Conservation (phyloP, 495 filamentous ascomycete species). For the Clohesyomyces aquaticus region DNA sequence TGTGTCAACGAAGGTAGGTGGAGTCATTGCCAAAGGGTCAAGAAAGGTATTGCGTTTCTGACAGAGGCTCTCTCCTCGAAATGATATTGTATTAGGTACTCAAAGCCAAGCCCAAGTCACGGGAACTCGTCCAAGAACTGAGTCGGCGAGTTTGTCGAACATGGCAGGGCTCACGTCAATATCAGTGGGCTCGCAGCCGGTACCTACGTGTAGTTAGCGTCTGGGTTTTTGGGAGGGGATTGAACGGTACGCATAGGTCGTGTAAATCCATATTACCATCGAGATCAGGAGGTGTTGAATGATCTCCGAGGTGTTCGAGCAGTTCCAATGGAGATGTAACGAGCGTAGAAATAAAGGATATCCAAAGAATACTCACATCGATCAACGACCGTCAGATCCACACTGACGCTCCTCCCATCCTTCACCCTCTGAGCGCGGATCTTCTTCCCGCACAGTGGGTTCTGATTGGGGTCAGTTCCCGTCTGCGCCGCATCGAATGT, state of each 20-base stretch:
- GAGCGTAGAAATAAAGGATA: conserved; percentile 4
- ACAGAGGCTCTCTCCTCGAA: no score
- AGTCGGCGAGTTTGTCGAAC: conserved; percentile 63
- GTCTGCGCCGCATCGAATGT: conserved; percentile 65
- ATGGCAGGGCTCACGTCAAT: conserved; percentile 66
- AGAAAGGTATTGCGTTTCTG: neutral
- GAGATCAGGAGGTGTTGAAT: no score
- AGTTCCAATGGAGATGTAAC: no score
- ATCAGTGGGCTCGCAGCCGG: conserved; percentile 65
- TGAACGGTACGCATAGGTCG: no score
- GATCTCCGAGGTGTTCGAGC: no score
- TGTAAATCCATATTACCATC: no score
- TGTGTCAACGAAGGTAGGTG: no score
- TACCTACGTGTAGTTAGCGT: conserved; percentile 38
- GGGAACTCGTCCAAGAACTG: conserved; percentile 60
- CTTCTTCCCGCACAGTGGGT: conserved; percentile 69
- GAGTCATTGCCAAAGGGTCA: no score
- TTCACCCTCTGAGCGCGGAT: conserved; percentile 57
- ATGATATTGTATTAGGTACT: conserved; percentile 1
- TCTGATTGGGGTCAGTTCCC: conserved; percentile 66
- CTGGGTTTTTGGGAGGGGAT: no score
- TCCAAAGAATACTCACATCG: conserved; percentile 56
- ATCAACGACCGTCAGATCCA: conserved; percentile 76
- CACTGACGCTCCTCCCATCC: conserved; percentile 51
- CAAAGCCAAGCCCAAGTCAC: conserved; percentile 72